These are phyloP conservation scores for Eryngium alpinum DNA, from an alignment of 140 eudicot genomes.

Conservation along the genomic window DNA sequence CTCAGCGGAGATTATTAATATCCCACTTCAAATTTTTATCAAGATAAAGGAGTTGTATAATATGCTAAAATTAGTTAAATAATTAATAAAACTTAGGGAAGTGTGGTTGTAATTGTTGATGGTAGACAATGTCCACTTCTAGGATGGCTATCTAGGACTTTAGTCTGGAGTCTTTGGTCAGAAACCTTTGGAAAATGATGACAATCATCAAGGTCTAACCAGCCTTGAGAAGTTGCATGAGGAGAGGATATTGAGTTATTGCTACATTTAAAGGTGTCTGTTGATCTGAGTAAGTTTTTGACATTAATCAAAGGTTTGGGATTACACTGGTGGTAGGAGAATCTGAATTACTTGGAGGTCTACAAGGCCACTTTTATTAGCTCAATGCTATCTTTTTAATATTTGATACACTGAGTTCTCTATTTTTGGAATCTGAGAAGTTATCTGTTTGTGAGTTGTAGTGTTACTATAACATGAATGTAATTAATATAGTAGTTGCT, in stretches of 20 bases:
- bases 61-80: not conserved
- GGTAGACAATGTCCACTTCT: not conserved
- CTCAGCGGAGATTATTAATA: not conserved
- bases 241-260: not conserved
- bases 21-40: not conserved
- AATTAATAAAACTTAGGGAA: too few species aligned
- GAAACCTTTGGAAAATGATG: not conserved
- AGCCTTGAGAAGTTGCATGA: not conserved
- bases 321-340: not conserved
- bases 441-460: not conserved
- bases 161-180: not conserved
- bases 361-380: not conserved
- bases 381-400: not conserved
- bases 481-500: not conserved
- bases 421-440: not conserved
- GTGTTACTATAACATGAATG: not conserved
- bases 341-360: not conserved
- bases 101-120: too few species aligned
- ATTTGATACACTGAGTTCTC: not conserved
- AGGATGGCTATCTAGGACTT: slow-evolving; percentile 3
- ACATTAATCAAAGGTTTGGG: not conserved
- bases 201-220: not conserved
- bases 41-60: not conserved
- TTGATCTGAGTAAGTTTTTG: not conserved
- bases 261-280: not conserved